Evolutionary conservation across 176 grass and related monocot genomes (phyloP), one percentile per base, ranked within the genome.

Genomic region (Canna indica): DNA sequence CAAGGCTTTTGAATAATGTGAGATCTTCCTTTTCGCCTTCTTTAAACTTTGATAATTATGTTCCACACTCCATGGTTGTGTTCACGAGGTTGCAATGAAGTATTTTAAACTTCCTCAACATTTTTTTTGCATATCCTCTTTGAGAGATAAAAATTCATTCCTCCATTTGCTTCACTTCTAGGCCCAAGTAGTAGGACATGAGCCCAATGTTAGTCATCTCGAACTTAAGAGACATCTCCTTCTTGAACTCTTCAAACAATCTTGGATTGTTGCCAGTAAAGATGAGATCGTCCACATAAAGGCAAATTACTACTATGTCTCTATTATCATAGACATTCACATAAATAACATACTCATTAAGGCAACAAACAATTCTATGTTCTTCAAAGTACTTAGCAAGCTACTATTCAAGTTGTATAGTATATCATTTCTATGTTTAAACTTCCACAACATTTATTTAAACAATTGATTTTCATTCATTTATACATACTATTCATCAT

Each of bases 31-130:
- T 38, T 7, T 38, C 36, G 2, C 7, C 7, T n/a, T 38, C 7
- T 3, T 38, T 38, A 38, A 38, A 38, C 36, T 38, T 38, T 2
- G 36, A 38, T 7, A 38, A 38, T 7, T 59, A 59, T 16, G 34
- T 35, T 57, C 27, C 26, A 59, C 8, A 20, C 26, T 73, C n/a
- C 71, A 73, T 73, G 29, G 71, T 22, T 15, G 71, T 73, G 35
- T 3, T 58, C 2, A 65, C 56, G 4, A 32, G 2, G 25, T 76
- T 47, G 39, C n/a, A 32, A 76, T 39, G 15, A 26, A 5, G 22
- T 56, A 76, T 76, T 28, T 76, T 45, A 31, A 76, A 76, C 25
- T 46, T 76, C 1, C 45, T 64, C 18, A 76, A 5, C 34, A 76
- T 30, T 11, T 76, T 44, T 31, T 36, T 76, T 27, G 22, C 29